Conservation (phyloP, 1,284 basidiomycete species). For the Ceratobasidium theobromae region DNA sequence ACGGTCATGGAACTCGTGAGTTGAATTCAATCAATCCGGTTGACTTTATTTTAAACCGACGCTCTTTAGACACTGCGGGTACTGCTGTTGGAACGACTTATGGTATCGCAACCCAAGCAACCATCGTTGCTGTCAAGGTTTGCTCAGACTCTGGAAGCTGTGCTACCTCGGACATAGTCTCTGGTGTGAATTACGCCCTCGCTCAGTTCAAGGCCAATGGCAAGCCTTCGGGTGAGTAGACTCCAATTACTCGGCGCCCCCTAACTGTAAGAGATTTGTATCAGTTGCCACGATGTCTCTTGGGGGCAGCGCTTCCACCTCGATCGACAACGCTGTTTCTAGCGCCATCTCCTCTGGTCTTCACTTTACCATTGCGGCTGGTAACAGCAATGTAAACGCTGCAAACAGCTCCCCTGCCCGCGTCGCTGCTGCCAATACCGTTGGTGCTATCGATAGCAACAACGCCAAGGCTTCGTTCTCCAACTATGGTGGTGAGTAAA, state of each 20-base stretch:
- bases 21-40: neutral
- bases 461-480: conserved; percentile 91
- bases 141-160: conserved; percentile 91
- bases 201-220: conserved; percentile 46
- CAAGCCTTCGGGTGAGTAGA: neutral
- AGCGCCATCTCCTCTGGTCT: conserved; percentile 77
- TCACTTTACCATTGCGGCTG: conserved; percentile 95
- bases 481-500: conserved; percentile 65
- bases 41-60: neutral
- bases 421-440: conserved; percentile 79
- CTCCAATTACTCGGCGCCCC: neutral
- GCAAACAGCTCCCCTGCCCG: conserved; percentile 48
- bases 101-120: conserved; percentile 86
- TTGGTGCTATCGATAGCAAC: conserved; percentile 77
- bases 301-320: conserved; percentile 26
- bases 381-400: conserved; percentile 62
- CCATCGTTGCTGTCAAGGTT: conserved; percentile 96
- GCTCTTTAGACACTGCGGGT: neutral
- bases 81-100: neutral
- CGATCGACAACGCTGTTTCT: conserved; percentile 35
- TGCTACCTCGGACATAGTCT: conserved; percentile 84
- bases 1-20: conserved; percentile 35
- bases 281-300: conserved; percentile 36
- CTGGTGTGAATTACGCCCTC: conserved; percentile 83
- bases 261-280: conserved; percentile 65